A percentile compares a stretch with the other conserved stretches of the same genome.
Conservation (phyloP, 352 stramenopile species). For the Globisporangium perplexum region DNA sequence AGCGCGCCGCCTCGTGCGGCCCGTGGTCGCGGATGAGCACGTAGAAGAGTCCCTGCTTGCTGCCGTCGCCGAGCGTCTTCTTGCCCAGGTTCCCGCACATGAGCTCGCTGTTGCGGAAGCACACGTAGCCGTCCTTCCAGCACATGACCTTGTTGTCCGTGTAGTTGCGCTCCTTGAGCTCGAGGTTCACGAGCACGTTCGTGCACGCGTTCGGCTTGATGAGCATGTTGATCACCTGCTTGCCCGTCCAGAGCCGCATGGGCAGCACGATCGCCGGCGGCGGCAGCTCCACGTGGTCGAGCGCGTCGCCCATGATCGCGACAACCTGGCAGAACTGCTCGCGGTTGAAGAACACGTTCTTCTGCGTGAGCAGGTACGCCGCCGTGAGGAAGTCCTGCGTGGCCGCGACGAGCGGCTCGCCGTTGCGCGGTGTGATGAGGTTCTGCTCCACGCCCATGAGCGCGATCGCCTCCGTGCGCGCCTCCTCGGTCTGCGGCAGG, state of each 20-base stretch:
- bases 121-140: slow-evolving; percentile 97
- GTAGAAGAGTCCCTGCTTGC: slow-evolving; percentile 98
- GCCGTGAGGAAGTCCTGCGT: slow-evolving; percentile 99
- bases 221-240: slow-evolving; percentile 92
- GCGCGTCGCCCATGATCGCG: slow-evolving; percentile 93
- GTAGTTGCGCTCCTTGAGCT: slow-evolving; percentile 97
- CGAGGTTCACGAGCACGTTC: slow-evolving; percentile 77
- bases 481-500: slow-evolving; percentile 98
- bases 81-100: slow-evolving; percentile 98
- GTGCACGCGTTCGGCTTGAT: slow-evolving; percentile 87
- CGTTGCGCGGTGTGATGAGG: slow-evolving; percentile 97
- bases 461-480: slow-evolving; percentile 93
- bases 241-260: slow-evolving; percentile 96
- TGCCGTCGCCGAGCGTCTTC: slow-evolving; percentile 97
- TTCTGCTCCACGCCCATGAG: slow-evolving; percentile 99
- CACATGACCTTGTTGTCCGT: slow-evolving; percentile 94
- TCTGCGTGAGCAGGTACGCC: slow-evolving; percentile 97
- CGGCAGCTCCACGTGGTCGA: slow-evolving; percentile 93
- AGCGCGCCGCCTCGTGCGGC: slow-evolving; percentile 86
- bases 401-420: slow-evolving; percentile 96
- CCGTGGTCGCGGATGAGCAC: slow-evolving; percentile 96
- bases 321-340: slow-evolving; percentile 96
- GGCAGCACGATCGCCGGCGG: slow-evolving; percentile 67
- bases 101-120: slow-evolving; percentile 97
- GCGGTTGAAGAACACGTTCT: slow-evolving; percentile 97